These are phyloP conservation scores for Acanthamoeba lenticulata DNA, from an alignment of 208 protist genomes.

Conservation along the genomic window DNA sequence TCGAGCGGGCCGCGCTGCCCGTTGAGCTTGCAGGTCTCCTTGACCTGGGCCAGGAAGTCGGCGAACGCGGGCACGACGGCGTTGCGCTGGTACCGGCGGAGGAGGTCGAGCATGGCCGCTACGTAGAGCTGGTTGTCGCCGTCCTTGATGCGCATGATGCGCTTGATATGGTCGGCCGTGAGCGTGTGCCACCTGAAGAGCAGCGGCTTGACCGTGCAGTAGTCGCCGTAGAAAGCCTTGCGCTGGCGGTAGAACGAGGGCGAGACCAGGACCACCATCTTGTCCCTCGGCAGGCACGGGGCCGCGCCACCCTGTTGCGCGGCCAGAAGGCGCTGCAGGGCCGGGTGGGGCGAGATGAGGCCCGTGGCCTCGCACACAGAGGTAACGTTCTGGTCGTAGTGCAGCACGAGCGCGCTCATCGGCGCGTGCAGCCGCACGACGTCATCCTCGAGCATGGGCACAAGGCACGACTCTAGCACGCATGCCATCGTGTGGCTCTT, in stretches of 20 bases:
- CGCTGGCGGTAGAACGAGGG: conserved; percentile 60
- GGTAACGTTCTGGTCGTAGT: conserved; percentile 68
- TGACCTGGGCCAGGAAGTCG: conserved; percentile 24
- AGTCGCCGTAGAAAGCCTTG: conserved; percentile 33
- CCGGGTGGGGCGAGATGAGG: conserved; percentile 3
- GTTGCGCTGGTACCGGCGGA: conserved; percentile 38
- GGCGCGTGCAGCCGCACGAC: conserved; percentile 35
- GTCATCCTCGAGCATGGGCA: conserved; percentile 1
- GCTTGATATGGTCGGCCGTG: conserved; percentile 64
- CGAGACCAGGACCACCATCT: conserved; percentile 52
- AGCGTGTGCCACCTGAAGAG: conserved; percentile 66
- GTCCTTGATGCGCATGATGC: conserved; percentile 66
- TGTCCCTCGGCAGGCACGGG: neutral
- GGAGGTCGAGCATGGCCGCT: conserved; percentile 26
- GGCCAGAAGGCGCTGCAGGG: neutral
- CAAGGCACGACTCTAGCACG: conserved; percentile 62
- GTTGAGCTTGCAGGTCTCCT: neutral
- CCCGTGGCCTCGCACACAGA: conserved; percentile 59
- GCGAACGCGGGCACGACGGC: neutral
- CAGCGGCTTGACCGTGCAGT: conserved; percentile 63
- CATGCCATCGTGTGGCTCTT: conserved; percentile 65
- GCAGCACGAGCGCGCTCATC: conserved; percentile 63
- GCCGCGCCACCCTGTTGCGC: neutral
- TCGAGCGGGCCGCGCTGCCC: neutral
- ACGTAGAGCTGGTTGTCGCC: conserved; percentile 56